These are phyloP conservation scores for Mallotus nudiflorus DNA, from an alignment of 345 rosid genomes.

Conservation along the genomic window DNA sequence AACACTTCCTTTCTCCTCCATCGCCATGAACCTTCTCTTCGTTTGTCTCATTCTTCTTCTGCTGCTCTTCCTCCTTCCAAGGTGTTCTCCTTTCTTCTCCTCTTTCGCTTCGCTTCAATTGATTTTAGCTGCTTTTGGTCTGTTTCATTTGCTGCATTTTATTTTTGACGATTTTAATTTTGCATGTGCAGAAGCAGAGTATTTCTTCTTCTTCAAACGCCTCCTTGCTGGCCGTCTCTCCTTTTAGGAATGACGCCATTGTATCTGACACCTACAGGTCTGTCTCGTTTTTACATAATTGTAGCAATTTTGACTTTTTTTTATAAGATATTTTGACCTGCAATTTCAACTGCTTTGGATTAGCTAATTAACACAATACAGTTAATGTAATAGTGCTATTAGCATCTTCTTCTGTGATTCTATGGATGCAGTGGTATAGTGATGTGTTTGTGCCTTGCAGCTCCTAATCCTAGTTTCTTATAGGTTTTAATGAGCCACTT, in stretches of 20 bases:
- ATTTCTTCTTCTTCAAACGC: constrained; percentile 24
- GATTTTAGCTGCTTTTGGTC: not conserved
- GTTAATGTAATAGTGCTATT: too few species aligned
- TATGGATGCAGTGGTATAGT: too few species aligned
- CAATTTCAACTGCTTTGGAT: not conserved
- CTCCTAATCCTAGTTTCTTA: too few species aligned
- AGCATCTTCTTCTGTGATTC: too few species aligned
- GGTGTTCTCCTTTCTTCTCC: constrained; percentile 28
- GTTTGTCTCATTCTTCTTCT: not conserved
- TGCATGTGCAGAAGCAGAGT: constrained; percentile 39
- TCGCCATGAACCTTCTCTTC: not conserved
- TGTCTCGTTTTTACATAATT: not conserved
- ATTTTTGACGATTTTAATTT: not conserved
- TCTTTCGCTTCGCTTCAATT: not conserved
- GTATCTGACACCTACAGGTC: constrained; percentile 52
- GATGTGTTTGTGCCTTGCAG: too few species aligned
- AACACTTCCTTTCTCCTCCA: constrained; percentile 13
- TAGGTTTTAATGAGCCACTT: too few species aligned
- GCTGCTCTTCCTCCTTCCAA: constrained; percentile 36
- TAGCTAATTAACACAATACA: too few species aligned
- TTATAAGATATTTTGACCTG: not conserved
- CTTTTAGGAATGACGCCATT: constrained; percentile 36
- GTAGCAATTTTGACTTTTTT: not conserved
- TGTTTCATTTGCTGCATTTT: not conserved
- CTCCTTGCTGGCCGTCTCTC: constrained; percentile 32